Conservation (phyloP, 1,284 basidiomycete genomes). For the Sphaerobolus stellatus region DNA sequence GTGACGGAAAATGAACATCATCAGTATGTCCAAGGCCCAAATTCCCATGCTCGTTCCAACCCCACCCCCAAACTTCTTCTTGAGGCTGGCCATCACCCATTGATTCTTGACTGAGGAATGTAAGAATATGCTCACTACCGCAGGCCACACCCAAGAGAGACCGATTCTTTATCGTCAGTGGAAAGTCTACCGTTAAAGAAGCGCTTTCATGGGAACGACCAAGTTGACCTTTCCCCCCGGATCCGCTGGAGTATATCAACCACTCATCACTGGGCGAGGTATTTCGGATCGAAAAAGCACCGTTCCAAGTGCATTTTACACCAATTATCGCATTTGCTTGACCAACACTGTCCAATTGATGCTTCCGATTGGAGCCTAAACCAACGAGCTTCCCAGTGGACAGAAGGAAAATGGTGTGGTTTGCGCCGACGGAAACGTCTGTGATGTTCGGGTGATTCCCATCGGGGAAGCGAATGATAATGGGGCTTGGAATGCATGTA, state of each 20-base stretch:
- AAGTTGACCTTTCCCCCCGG: slow-evolving; percentile 70
- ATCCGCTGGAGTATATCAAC: slow-evolving; percentile 55
- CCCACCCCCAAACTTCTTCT: slow-evolving; percentile 76
- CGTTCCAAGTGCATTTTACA: slow-evolving; percentile 79
- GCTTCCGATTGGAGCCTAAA: slow-evolving; percentile 69
- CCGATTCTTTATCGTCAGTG: slow-evolving; percentile 22
- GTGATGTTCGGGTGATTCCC: slow-evolving; percentile 17
- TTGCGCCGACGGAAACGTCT: slow-evolving; percentile 57
- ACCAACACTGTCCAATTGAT: slow-evolving; percentile 54
- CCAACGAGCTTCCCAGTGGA: slow-evolving; percentile 47
- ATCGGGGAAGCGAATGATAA: slow-evolving; percentile 32
- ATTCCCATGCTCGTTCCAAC: slow-evolving; percentile 97
- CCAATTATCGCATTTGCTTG: slow-evolving; percentile 11
- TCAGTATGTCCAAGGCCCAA: slow-evolving; percentile 64
- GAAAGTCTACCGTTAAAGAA: slow-evolving; percentile 37
- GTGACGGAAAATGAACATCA: slow-evolving; percentile 49
- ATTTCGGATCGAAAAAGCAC: slow-evolving; percentile 58
- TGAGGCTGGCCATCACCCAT: slow-evolving; percentile 7
- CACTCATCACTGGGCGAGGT: slow-evolving; percentile 10
- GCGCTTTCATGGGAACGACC: slow-evolving; percentile 36
- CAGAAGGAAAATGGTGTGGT: slow-evolving; percentile 65
- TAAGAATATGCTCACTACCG: slow-evolving; percentile 82
- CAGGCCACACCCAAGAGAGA: slow-evolving; percentile 46
- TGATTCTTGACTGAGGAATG: slow-evolving; percentile 23
- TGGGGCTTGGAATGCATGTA: slow-evolving; percentile 20